These are phyloP conservation scores for Capsicum baccatum DNA, from an alignment of 257 asterid species.

Conservation along the genomic window DNA sequence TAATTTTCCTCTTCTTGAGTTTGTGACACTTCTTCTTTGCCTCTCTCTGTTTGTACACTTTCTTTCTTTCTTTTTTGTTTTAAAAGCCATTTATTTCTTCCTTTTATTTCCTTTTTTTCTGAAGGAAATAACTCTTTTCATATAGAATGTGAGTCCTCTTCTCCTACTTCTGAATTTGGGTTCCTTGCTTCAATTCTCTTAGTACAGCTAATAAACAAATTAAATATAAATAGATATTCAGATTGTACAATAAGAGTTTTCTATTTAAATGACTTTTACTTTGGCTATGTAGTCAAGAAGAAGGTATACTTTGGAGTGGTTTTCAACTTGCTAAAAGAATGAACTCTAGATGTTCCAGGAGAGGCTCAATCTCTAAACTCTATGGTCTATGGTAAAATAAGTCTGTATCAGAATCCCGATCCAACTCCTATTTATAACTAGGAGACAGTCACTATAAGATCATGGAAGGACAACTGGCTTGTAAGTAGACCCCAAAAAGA, in stretches of 20 bases:
- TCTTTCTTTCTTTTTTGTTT: not conserved
- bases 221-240: not conserved
- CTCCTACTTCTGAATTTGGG: not conserved
- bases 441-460: not conserved
- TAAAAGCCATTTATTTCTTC: not conserved
- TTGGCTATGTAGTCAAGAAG: not conserved
- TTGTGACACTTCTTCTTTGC: no score
- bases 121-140: not conserved
- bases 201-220: not conserved
- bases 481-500: not conserved
- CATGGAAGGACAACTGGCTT: not conserved
- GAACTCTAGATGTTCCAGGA: not conserved
- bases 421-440: not conserved
- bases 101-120: not conserved
- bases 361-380: not conserved
- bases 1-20: no score
- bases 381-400: not conserved
- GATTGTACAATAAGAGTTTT: not conserved
- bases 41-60: no score
- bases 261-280: slow-evolving; percentile 4
- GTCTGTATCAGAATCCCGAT: not conserved
- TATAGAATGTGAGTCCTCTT: not conserved
- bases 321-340: not conserved
- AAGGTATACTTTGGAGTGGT: not conserved
- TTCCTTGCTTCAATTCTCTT: not conserved